Conservation (phyloP, 2,329 filamentous ascomycete genomes). For the Apiospora sp. region DNA sequence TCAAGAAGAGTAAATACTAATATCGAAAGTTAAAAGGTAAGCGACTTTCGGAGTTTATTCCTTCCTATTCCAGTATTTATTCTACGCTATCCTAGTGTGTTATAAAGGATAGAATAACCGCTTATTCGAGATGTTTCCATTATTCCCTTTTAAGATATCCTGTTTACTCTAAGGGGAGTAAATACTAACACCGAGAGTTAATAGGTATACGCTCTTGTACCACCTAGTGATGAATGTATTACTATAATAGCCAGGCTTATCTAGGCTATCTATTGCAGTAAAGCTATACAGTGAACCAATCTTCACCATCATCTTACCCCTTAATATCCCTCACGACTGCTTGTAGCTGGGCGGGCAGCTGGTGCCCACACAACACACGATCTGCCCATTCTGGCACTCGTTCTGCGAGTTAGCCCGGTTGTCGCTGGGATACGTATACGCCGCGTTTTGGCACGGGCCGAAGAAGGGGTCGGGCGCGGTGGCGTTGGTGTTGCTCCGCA, state of each 20-base stretch:
- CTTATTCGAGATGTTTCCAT: too few species aligned
- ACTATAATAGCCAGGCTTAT: neutral
- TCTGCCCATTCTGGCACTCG: constrained; percentile 16
- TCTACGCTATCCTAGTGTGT: too few species aligned
- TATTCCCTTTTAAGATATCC: too few species aligned
- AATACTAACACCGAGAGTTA: neutral
- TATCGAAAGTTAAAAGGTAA: too few species aligned
- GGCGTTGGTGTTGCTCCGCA: neutral
- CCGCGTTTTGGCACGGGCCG: constrained; percentile 1
- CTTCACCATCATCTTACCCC: neutral
- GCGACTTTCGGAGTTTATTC: too few species aligned
- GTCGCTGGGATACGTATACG: constrained; percentile 12
- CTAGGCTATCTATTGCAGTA: neutral
- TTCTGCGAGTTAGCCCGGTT: constrained; percentile 2
- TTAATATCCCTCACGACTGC: neutral
- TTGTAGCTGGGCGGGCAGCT: constrained; percentile 6
- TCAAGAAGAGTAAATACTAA: too few species aligned
- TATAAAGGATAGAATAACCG: too few species aligned
- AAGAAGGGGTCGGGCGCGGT: neutral
- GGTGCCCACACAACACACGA: constrained; percentile 4
- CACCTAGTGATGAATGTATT: neutral
- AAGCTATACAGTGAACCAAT: neutral
- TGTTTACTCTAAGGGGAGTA: too few species aligned
- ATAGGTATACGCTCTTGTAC: neutral
- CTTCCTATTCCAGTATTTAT: too few species aligned